A percentile compares a stretch with the other conserved stretches of the same genome.
Conservation (phyloP, 2,329 filamentous ascomycete genomes). For the Microsporum audouinii region DNA sequence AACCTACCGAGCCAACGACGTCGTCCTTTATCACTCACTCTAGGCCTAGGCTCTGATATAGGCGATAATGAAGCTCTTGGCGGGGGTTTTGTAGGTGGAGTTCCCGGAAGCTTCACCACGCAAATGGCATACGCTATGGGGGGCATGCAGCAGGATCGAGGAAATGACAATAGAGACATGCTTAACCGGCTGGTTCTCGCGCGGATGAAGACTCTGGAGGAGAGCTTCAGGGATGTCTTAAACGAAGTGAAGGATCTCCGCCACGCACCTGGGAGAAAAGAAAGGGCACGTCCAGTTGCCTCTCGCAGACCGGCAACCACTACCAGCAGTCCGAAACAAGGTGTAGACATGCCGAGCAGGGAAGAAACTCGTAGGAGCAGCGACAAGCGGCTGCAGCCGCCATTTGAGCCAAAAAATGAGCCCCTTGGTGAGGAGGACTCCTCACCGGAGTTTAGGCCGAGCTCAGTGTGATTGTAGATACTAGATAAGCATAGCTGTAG, state of each 20-base stretch:
- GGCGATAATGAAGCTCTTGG: slow-evolving; percentile 51
- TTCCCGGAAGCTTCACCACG: slow-evolving; percentile 68
- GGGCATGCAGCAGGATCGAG: slow-evolving; percentile 35
- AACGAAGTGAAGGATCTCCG: slow-evolving; percentile 58
- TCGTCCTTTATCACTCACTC: slow-evolving; percentile 54
- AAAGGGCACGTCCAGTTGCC: slow-evolving; percentile 1
- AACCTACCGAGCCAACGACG: slow-evolving; percentile 26
- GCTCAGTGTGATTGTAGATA: slow-evolving; percentile 5
- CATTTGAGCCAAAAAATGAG: slow-evolving; percentile 2
- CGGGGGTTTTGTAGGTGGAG: slow-evolving; percentile 47
- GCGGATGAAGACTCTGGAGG: slow-evolving; percentile 84
- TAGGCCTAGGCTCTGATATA: slow-evolving; percentile 63
- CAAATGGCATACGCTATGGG: slow-evolving; percentile 65
- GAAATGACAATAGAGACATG: slow-evolving; percentile 54
- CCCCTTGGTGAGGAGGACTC: not conserved
- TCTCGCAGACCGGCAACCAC: not conserved
- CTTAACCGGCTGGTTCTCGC: slow-evolving; percentile 70
- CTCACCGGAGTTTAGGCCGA: not conserved
- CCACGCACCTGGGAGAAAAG: slow-evolving; percentile 31
- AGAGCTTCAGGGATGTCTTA: slow-evolving; percentile 78
- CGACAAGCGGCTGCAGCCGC: not conserved
- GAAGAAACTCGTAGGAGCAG: not conserved
- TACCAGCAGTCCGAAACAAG: not conserved
- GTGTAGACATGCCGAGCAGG: not conserved
- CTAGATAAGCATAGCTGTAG: not conserved